phyloP scores from a whole-genome alignment of 139 green algal species.

The Dunaliella primolecta region DNA sequence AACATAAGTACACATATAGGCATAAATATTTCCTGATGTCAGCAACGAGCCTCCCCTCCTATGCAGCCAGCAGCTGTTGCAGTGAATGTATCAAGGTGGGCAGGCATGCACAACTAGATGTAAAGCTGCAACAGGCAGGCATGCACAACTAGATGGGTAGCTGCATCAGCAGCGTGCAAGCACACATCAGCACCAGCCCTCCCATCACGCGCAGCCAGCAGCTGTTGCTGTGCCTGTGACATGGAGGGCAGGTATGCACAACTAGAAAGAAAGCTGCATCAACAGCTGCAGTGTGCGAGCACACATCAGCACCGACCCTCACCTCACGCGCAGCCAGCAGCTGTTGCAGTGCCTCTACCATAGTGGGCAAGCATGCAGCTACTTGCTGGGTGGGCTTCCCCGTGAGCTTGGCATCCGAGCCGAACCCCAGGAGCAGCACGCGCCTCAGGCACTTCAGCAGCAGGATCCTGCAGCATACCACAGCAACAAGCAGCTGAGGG shows the following conservation, averaged over 20 bases:
- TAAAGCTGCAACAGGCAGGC: too few relatives aligned
- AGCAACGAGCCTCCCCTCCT: too few relatives aligned
- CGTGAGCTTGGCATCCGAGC: constrained; percentile 61
- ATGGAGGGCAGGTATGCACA: neutral
- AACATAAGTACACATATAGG: too few relatives aligned
- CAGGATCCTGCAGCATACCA: neutral
- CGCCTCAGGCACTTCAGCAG: constrained; percentile 61
- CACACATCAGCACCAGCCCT: too few relatives aligned
- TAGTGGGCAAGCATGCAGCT: neutral
- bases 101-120: too few relatives aligned
- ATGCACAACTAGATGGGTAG: too few relatives aligned
- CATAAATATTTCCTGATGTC: too few relatives aligned
- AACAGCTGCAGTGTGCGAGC: too few relatives aligned
- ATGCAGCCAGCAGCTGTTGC: too few relatives aligned
- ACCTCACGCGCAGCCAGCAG: neutral
- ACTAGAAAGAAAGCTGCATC: neutral
- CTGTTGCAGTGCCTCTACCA: neutral
- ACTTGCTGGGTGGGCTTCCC: neutral
- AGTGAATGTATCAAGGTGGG: too few relatives aligned
- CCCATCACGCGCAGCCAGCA: neutral
- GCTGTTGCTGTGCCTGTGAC: neutral
- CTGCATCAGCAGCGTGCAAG: too few relatives aligned
- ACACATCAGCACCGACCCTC: neutral
- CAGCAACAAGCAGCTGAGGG: neutral
- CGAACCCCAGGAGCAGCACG: constrained; percentile 81